A percentile compares a stretch with the other conserved stretches of the same genome.
These are phyloP conservation scores for Rhizomucor pusillus DNA, from an alignment of 371 early-diverging fungal genomes.

Conservation along the genomic window DNA sequence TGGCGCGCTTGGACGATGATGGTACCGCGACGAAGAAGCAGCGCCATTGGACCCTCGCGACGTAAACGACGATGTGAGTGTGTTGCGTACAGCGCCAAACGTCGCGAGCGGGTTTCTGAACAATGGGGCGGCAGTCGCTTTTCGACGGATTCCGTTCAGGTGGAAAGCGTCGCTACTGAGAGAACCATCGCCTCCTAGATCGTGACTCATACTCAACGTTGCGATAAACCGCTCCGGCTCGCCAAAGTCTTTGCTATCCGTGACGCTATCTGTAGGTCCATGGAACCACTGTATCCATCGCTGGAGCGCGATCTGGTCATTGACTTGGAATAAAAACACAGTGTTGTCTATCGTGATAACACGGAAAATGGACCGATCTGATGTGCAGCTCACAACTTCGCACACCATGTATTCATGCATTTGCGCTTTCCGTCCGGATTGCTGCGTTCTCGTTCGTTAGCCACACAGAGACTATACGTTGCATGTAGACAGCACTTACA, in stretches of 20 bases:
- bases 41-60: neutral
- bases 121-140: too few relatives aligned
- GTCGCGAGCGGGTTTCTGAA: neutral
- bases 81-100: neutral
- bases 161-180: too few relatives aligned
- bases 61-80: neutral
- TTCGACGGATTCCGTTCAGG: too few relatives aligned
- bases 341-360: constrained; percentile 24
- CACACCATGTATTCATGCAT: constrained; percentile 25
- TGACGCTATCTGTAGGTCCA: constrained; percentile 9
- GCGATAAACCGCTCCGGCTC: neutral
- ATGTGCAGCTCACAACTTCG: constrained; percentile 14
- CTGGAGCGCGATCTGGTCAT: constrained; percentile 28
- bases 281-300: constrained; percentile 41
- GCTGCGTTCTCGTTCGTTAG: too few relatives aligned
- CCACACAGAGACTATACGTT: too few relatives aligned
- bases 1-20: neutral
- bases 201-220: too few relatives aligned
- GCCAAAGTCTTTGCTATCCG: neutral
- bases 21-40: neutral
- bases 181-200: too few relatives aligned
- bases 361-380: constrained; percentile 26
- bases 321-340: constrained; percentile 37
- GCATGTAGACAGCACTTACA: constrained; percentile 18
- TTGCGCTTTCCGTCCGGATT: constrained; percentile 20